Evolutionary conservation across 2,329 filamentous ascomycete species (phyloP), one percentile per base, ranked within the genome.

Genomic region (Fusarium sp.): DNA sequence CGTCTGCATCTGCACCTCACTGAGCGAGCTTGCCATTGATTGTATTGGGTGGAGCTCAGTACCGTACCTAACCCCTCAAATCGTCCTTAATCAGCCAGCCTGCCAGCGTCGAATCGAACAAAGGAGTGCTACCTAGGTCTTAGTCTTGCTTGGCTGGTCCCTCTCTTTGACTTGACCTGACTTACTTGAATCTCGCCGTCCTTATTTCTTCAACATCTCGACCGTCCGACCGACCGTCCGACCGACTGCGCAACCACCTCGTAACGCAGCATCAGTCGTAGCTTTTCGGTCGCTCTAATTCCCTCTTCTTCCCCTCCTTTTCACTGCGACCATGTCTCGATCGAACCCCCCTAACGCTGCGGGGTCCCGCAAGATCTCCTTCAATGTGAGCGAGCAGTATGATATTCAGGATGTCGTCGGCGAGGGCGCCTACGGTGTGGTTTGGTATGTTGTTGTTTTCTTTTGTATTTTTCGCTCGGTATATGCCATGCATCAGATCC

Each of bases 341-440:
- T 76, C 85, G 60, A 81, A 83, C 75, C 79, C 85, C 70, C 86
- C 83, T 74, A 88, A 84, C 79, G 81, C 85, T 59, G 81, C 85
- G 75, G 87, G 87, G 74, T 90, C 89, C 74, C 88, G 96, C 79
- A 99, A 98, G 88, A 99, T 99, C 80, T 98, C 94, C 57, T 99
- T 99, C 90, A 99, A 99, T 78, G 96, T 99, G 67, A 97, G 94
- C 76, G 96, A 99, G 81, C 96, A 99, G 81, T 99, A 99, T 79
- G 96, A 99, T 77, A 99, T 99, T 72, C 95, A 98, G 80, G 96
- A 99, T 90, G 96, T 99, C 47, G 96, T 99, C 63, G 96, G 96
- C 72, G 96, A 99, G 82, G 96, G 96, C 77, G 96, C 96, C 70
- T 99, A 99, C 77, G 96, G 96, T 80, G 95, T 99, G 70, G 96